phyloP scores from a whole-genome alignment of 2,329 filamentous ascomycete species.

The Fusarium nelsonii region DNA sequence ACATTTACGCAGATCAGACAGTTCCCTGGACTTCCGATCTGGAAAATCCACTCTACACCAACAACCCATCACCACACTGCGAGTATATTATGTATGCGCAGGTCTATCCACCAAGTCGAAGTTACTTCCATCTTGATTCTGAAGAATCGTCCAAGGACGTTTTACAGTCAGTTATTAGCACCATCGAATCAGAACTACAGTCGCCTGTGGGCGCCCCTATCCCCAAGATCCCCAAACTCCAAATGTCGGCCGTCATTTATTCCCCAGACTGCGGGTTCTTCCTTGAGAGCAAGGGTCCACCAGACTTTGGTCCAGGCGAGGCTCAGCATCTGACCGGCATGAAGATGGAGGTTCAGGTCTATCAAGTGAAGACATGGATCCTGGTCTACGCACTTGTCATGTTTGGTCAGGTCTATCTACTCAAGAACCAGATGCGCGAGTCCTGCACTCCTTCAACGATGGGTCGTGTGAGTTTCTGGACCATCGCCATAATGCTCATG shows the following conservation, averaged over 20 bases:
- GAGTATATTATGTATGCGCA: constrained; percentile 92
- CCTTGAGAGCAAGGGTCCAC: constrained; percentile 73
- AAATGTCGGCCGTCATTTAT: constrained; percentile 73
- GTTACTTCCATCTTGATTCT: constrained; percentile 51
- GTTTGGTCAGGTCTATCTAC: constrained; percentile 70
- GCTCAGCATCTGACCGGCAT: constrained; percentile 69
- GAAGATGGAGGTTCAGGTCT: constrained; percentile 71
- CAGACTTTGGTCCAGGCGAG: constrained; percentile 63
- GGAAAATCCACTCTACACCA: constrained; percentile 69
- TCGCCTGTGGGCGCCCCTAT: constrained; percentile 71
- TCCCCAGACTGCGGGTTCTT: constrained; percentile 78
- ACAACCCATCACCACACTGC: constrained; percentile 77
- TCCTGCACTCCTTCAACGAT: constrained; percentile 76
- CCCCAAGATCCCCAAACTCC: constrained; percentile 65
- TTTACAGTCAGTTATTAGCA: constrained; percentile 57
- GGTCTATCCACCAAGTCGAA: constrained; percentile 68
- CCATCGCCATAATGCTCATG: constrained; percentile 70
- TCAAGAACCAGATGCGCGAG: constrained; percentile 74
- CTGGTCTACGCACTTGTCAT: constrained; percentile 68
- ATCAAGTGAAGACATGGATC: constrained; percentile 70
- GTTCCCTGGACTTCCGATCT: constrained; percentile 83
- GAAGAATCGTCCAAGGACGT: constrained; percentile 49
- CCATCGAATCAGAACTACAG: constrained; percentile 73
- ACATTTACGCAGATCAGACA: constrained; percentile 65
- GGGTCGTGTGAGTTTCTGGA: constrained; percentile 74